Conservation (phyloP, 2,329 filamentous ascomycete genomes). For the Claviceps lovelessii region DNA sequence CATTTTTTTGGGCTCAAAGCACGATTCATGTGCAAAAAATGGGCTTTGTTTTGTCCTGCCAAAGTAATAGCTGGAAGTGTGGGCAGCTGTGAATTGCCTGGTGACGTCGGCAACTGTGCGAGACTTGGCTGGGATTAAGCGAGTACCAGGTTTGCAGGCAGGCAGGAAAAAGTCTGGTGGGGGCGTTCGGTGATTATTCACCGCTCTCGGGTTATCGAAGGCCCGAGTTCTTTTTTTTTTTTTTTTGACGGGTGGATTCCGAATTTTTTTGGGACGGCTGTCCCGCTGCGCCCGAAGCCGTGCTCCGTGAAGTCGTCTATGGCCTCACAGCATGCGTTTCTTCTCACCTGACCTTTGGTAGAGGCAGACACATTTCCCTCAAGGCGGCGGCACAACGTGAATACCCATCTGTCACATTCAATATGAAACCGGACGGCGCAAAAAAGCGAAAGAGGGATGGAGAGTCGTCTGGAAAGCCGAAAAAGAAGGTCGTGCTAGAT, state of each 20-base stretch:
- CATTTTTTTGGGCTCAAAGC: background rate
- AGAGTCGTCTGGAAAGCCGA: constrained; percentile 25
- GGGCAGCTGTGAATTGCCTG: background rate
- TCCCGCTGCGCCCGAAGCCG: constrained; percentile 9
- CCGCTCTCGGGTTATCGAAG: constrained; percentile 15
- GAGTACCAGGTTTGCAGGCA: background rate
- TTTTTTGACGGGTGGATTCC: constrained; percentile 8
- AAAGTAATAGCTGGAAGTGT: background rate
- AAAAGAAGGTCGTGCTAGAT: constrained; percentile 39
- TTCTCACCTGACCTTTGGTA: background rate
- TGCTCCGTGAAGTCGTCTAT: background rate
- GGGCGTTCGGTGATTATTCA: constrained; percentile 10
- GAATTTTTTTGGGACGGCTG: constrained; percentile 16
- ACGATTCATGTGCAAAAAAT: background rate
- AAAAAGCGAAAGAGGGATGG: constrained; percentile 42
- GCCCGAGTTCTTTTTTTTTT: constrained; percentile 10
- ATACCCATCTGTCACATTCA: background rate
- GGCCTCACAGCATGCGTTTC: background rate
- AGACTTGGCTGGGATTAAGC: background rate
- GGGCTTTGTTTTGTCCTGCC: background rate
- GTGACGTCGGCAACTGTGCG: constrained; percentile 4
- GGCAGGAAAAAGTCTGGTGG: background rate
- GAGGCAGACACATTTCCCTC: background rate
- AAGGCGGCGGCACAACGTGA: background rate
- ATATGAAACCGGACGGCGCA: constrained; percentile 25